Base-by-base conservation (phyloP, 176 grass and related monocot genomes). In the Aechmea fasciata region DNA sequence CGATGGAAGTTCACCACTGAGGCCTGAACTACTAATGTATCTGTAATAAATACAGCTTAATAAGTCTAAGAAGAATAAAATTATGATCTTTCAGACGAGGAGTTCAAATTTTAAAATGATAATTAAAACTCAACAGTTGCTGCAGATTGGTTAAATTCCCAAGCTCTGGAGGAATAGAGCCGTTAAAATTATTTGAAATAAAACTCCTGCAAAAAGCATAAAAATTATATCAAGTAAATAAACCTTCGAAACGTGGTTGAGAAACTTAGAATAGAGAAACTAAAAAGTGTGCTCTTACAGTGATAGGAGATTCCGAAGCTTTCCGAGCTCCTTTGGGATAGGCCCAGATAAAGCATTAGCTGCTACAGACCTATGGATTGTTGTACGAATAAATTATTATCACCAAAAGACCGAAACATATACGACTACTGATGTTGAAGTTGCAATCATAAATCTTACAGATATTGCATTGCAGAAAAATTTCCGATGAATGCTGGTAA, bases 281-380 rank as follows among this genome's bases (percentile, higher is more conserved):
- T 1, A 64, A 19, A 49, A 50, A 68, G 10, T 75, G 10, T 47
- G 47, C 64, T 6, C 83, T 87, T 87, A 96, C 92, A 96, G 55
- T 0, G 5, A 0, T 64, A 17, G 0, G 11, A 96, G 85, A 13
- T 89, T 81, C 1, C 47, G 13, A 76, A 96, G 92, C 19, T 89
- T 87, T 10, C 93, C 89, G 1, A 97, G 71, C 71, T 92, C 93
- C 79, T 90, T 92, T 9, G 89, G 93, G 78, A 92, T 13, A 68
- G 86, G 52, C 57, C 93, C 93, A 68, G 86, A 87, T 41, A 97
- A 97, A 50, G 89, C 77, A 90, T 97, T 97, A 69, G 63, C 65
- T 47, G 74, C 82, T 1, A 97, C 3, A 83, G 0, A 49, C 85
- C 93, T 91, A 76, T 69, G 26, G 52, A 57, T 65, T 75, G 4